Conservation (phyloP, 208 protist species). For the Porcisia hertigi region DNA sequence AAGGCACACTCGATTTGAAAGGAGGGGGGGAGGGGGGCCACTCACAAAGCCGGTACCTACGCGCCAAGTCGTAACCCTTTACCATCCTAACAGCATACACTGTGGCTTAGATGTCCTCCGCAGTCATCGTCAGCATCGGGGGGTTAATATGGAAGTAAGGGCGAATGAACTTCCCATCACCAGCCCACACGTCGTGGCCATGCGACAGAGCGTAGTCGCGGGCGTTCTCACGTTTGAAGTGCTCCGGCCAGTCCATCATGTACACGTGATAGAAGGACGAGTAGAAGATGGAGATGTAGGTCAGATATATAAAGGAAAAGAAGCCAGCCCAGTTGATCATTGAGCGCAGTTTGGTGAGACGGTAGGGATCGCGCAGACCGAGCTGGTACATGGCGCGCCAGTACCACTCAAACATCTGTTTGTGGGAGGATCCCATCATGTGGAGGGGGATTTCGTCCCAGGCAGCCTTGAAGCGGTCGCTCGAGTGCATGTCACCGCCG, state of each 20-base stretch:
- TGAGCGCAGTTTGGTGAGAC: conserved; percentile 71
- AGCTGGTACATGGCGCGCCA: conserved; percentile 82
- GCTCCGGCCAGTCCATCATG: conserved; percentile 75
- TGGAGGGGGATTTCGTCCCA: conserved; percentile 86
- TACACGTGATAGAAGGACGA: conserved; percentile 76
- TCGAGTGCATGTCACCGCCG: conserved; percentile 77
- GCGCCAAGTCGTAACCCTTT: not conserved
- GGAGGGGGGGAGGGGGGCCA: no score
- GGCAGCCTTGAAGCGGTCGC: conserved; percentile 79
- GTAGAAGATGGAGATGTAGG: conserved; percentile 78
- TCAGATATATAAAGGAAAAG: conserved; percentile 72
- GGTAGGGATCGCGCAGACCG: conserved; percentile 66
- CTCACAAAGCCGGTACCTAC: not conserved
- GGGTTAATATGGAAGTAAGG: conserved; percentile 90
- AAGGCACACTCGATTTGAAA: not conserved
- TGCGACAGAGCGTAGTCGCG: conserved; percentile 73
- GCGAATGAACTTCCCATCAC: conserved; percentile 85
- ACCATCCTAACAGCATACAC: not conserved
- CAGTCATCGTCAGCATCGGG: conserved; percentile 88
- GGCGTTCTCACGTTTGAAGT: conserved; percentile 81
- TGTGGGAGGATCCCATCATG: conserved; percentile 62
- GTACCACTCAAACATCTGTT: conserved; percentile 81
- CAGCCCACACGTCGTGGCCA: conserved; percentile 80
- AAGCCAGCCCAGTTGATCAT: conserved; percentile 69
- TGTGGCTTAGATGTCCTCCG: conserved; percentile 66